phyloP scores from a whole-genome alignment of 2,329 filamentous ascomycete species.

The Diaporthe nobilis region DNA sequence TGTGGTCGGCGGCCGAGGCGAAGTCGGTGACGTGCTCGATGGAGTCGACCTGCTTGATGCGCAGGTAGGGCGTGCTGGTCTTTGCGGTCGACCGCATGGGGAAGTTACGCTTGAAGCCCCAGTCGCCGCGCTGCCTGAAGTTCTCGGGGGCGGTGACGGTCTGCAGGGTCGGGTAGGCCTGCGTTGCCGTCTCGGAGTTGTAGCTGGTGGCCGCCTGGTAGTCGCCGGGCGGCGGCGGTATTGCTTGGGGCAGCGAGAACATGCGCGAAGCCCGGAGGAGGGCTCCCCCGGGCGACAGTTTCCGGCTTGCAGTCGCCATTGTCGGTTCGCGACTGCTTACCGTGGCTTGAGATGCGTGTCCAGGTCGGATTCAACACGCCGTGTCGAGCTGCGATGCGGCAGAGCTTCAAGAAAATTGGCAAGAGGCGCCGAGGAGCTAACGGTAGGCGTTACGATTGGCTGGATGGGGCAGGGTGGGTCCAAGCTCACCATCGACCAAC shows the following conservation, averaged over 20 bases:
- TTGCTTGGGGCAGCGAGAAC: slow-evolving; percentile 86
- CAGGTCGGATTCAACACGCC: not conserved
- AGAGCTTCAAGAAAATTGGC: slow-evolving; percentile 32
- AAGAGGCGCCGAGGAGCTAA: slow-evolving; percentile 21
- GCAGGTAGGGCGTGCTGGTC: slow-evolving; percentile 80
- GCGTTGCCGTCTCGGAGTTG: slow-evolving; percentile 79
- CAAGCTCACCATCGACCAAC: not conserved
- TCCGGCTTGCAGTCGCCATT: slow-evolving; percentile 48
- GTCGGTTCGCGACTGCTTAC: slow-evolving; percentile 37
- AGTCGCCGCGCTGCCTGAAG: slow-evolving; percentile 85
- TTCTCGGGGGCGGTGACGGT: slow-evolving; percentile 83
- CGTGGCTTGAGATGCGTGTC: slow-evolving; percentile 12
- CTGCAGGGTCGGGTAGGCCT: slow-evolving; percentile 84
- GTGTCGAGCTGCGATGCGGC: slow-evolving; percentile 17
- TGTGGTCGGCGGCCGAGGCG: slow-evolving; percentile 84
- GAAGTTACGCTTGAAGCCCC: slow-evolving; percentile 90
- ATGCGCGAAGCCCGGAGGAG: slow-evolving; percentile 90
- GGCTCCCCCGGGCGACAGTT: slow-evolving; percentile 72
- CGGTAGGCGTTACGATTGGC: slow-evolving; percentile 22
- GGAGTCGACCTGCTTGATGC: slow-evolving; percentile 84
- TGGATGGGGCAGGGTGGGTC: not conserved
- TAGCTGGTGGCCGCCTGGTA: slow-evolving; percentile 62
- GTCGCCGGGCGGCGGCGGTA: slow-evolving; percentile 72
- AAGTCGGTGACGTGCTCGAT: slow-evolving; percentile 93
- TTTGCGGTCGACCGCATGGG: slow-evolving; percentile 82